A percentile compares a stretch with the other conserved stretches of the same genome.
These are phyloP conservation scores for Venturia effusa DNA, from an alignment of 2,329 filamentous ascomycete genomes.

Conservation along the genomic window DNA sequence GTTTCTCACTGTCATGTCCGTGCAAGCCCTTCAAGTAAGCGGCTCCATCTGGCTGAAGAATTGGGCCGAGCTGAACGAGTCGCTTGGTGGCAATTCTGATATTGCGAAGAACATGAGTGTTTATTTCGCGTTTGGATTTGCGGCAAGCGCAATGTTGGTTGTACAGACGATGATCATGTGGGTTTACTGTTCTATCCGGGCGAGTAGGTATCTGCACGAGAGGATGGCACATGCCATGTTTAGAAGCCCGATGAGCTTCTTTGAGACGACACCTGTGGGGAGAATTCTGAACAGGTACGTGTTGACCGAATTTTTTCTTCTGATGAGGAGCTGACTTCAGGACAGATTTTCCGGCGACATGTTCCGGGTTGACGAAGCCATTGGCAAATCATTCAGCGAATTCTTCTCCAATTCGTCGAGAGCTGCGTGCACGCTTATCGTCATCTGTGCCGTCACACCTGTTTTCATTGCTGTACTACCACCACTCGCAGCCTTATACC, in stretches of 20 bases:
- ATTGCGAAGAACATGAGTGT: slow-evolving; percentile 78
- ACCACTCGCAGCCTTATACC: slow-evolving; percentile 63
- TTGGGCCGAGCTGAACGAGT: slow-evolving; percentile 71
- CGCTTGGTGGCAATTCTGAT: slow-evolving; percentile 51
- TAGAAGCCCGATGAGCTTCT: slow-evolving; percentile 89
- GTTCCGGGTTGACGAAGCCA: slow-evolving; percentile 70
- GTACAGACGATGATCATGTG: slow-evolving; percentile 80
- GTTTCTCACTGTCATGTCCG: slow-evolving; percentile 56
- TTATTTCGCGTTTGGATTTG: slow-evolving; percentile 82
- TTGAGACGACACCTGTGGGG: slow-evolving; percentile 82
- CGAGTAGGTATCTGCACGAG: slow-evolving; percentile 83
- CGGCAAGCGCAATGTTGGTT: slow-evolving; percentile 68
- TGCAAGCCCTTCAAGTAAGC: slow-evolving; percentile 67
- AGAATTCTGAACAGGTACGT: slow-evolving; percentile 70
- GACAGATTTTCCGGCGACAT: slow-evolving; percentile 62
- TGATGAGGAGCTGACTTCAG: neutral
- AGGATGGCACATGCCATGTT: slow-evolving; percentile 89
- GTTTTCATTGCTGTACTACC: slow-evolving; percentile 67
- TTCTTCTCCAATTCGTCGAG: slow-evolving; percentile 30
- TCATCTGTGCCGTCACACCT: slow-evolving; percentile 69
- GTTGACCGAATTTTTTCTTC: neutral
- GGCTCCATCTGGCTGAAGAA: slow-evolving; percentile 68
- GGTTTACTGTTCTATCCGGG: slow-evolving; percentile 92
- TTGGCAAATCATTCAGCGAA: slow-evolving; percentile 88
- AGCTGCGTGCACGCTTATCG: slow-evolving; percentile 61